A percentile compares a stretch with the other conserved stretches of the same genome.
phyloP scores from a whole-genome alignment of 495 filamentous ascomycete species.

The Podospora anserina region DNA sequence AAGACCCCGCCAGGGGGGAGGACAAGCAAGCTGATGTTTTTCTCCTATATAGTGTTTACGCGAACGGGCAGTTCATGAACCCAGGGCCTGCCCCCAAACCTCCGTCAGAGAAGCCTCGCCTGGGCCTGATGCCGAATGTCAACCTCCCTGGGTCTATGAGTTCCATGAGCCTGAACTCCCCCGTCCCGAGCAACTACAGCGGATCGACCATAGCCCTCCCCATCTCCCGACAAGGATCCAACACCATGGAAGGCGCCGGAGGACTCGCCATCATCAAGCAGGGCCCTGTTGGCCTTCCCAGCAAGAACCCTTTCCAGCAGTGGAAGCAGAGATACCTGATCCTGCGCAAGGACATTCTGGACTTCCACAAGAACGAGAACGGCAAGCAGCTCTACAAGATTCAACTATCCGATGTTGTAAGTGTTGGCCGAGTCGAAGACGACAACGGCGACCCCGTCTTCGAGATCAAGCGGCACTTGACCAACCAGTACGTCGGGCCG shows the following conservation, averaged over 20 bases:
- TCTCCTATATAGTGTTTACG: conserved; percentile 52
- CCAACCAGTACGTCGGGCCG: conserved; percentile 16
- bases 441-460: conserved; percentile 71
- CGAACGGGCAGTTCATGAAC: conserved; percentile 84
- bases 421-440: conserved; percentile 80
- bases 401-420: conserved; percentile 76
- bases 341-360: conserved; percentile 79
- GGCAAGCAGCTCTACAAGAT: conserved; percentile 79
- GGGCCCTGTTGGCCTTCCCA: conserved; percentile 61
- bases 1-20: conserved; percentile 8
- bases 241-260: conserved; percentile 50
- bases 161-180: conserved; percentile 66
- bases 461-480: conserved; percentile 76
- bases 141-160: conserved; percentile 77
- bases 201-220: conserved; percentile 67
- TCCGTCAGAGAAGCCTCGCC: conserved; percentile 76
- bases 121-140: conserved; percentile 68
- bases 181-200: conserved; percentile 53
- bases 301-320: conserved; percentile 69
- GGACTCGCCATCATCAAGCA: conserved; percentile 79
- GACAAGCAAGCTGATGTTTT: conserved; percentile 22
- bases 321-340: conserved; percentile 91
- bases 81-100: conserved; percentile 91
- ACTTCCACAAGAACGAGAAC: conserved; percentile 86
- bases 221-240: conserved; percentile 58